Percentiles rank a stretch among this genome's conserved stretches.
Evolutionary conservation across 768 basidiomycete species (phyloP).

Genomic region (Cystofilobasidium ferigula): DNA sequence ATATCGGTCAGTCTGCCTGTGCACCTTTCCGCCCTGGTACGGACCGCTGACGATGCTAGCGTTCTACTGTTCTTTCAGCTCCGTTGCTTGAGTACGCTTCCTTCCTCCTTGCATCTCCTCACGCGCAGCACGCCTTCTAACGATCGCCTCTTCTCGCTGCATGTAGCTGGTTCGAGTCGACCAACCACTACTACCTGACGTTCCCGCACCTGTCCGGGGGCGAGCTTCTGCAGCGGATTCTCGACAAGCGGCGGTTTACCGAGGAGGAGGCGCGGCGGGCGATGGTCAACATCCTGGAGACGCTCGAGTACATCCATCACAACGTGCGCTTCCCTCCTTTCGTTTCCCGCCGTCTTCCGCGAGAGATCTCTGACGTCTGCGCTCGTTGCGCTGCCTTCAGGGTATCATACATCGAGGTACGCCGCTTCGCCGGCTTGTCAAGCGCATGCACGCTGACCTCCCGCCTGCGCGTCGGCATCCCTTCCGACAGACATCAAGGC

Average conservation of each 20-base stretch:
- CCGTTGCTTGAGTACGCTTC: constrained; percentile 14
- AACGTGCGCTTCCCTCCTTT: constrained; percentile 13
- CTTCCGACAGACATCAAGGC: constrained; percentile 15
- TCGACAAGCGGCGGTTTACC: constrained; percentile 23
- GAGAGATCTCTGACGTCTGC: no score
- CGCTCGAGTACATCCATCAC: constrained; percentile 22
- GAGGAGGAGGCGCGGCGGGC: constrained; percentile 22
- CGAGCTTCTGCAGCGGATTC: constrained; percentile 22
- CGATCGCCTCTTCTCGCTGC: not conserved
- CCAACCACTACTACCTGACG: constrained; percentile 24
- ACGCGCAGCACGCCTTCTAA: not conserved
- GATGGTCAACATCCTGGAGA: constrained; percentile 21
- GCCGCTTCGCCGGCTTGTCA: not conserved
- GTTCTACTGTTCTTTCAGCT: not conserved
- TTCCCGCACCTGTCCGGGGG: constrained; percentile 18
- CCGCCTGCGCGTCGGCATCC: not conserved
- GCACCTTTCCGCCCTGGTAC: no score
- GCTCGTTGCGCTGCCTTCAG: not conserved
- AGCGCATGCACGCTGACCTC: not conserved
- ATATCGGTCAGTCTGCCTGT: constrained; percentile 1
- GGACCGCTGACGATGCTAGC: not conserved
- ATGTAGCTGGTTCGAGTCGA: constrained; percentile 23
- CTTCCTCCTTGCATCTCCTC: not conserved
- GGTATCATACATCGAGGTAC: constrained; percentile 20
- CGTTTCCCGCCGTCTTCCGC: not conserved